Evolutionary conservation across 2,329 filamentous ascomycete genomes (phyloP), one percentile per base, ranked within the genome.

Genomic region (Hirsutella minnesotensis): DNA sequence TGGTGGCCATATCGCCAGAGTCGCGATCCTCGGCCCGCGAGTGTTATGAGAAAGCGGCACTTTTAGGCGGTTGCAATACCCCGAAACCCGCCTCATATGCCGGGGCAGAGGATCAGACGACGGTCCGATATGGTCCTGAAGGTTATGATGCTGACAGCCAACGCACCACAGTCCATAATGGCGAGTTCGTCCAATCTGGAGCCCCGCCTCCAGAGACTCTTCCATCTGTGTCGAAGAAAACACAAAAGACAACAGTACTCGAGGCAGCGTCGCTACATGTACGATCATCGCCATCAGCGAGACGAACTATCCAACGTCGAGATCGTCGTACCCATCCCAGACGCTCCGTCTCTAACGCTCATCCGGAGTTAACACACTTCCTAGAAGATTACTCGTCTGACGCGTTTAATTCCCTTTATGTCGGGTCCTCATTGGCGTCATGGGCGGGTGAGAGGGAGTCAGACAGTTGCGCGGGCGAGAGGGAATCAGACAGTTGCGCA

Each of bases 1-100:
- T 39, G 37, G 37, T 39, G 20, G 37, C 24, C 37, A 27, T 39
- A 39, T 39, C 37, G n/a, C 37, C 37, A 39, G 37, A 39, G 20
- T 39, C 37, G n/a, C 37, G 37, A 39, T 39, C 37, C 20, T 39
- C 37, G 8, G 20, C 37, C 20, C 21, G 20, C 37, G 37, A 39
- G 3, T 39, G 37, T 39, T 27, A 39, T 27, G 21, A 24, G 37
- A 16, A 24, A 27, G 37, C 37, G 37, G 19, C 21, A 20, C 9
- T 24, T 7, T 39, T 39, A 27, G 8, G 37, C 37, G 21, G 37
- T 7, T 39, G 20, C 24, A 24, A 12, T 39, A 39, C 37, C 9
- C 37, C 37, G 13, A 39, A 20, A 27, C 37, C 37, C 8, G 37
- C 20, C 37, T 20, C 9, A 27, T n/a, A 13, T 24, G 20, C 37